phyloP scores from a whole-genome alignment of 1,284 basidiomycete genomes.

The Polyporus tsugae region DNA sequence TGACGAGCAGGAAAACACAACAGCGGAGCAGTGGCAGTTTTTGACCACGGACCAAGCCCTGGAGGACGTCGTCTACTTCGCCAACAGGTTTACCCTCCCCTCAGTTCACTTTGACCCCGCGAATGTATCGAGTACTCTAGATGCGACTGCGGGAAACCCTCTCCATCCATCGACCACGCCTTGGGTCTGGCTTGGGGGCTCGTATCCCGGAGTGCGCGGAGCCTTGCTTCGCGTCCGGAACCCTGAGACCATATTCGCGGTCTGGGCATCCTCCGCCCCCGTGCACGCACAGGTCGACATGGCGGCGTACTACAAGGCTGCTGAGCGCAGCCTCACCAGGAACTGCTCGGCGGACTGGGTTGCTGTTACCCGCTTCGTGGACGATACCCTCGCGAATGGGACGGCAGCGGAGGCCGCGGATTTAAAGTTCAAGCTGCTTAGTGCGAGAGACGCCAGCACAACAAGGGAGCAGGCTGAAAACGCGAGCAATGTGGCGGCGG shows the following conservation, averaged over 20 bases:
- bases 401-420: conserved; percentile 45
- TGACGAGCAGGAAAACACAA: conserved; percentile 51
- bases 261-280: conserved; percentile 59
- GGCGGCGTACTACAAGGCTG: conserved; percentile 58
- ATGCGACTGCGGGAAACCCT: conserved; percentile 24
- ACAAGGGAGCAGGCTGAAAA: conserved; percentile 45
- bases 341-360: conserved; percentile 64
- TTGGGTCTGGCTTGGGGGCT: conserved; percentile 59
- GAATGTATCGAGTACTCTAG: conserved; percentile 29
- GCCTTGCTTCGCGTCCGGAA: conserved; percentile 54
- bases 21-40: conserved; percentile 61
- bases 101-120: background rate
- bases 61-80: conserved; percentile 66
- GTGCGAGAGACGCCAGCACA: conserved; percentile 49
- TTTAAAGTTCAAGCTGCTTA: conserved; percentile 52
- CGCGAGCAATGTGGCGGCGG: conserved; percentile 50
- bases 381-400: conserved; percentile 47
- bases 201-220: conserved; percentile 54
- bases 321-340: conserved; percentile 56
- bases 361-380: conserved; percentile 54
- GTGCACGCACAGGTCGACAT: conserved; percentile 60
- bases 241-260: conserved; percentile 53
- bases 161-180: conserved; percentile 53
- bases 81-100: conserved; percentile 49
- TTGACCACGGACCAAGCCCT: conserved; percentile 65